Percentiles rank a stretch among this genome's conserved stretches.
These are phyloP conservation scores for Thinopyrum elongatum DNA, from an alignment of 176 grass and related monocot genomes.

Conservation along the genomic window DNA sequence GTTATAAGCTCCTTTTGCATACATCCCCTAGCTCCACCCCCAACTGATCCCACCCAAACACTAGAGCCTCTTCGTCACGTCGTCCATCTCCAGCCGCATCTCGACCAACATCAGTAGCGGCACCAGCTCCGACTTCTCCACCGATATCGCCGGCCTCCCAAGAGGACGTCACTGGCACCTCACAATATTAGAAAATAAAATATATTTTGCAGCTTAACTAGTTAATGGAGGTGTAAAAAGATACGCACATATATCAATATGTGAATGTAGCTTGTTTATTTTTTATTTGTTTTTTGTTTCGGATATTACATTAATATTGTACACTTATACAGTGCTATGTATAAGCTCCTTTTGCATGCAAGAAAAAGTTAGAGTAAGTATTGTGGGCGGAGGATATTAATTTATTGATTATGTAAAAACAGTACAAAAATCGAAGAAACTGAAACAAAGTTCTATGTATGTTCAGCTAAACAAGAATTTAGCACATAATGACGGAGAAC, in stretches of 20 bases:
- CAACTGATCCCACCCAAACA: slow-evolving; percentile 57
- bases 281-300: not conserved
- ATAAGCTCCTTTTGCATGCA: not conserved
- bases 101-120: slow-evolving; percentile 64
- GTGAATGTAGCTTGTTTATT: not conserved
- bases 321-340: too few relatives aligned
- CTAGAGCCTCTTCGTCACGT: slow-evolving; percentile 16
- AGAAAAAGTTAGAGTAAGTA: not conserved
- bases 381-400: not conserved
- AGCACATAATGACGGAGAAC: too few relatives aligned
- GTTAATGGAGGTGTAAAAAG: not conserved
- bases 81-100: slow-evolving; percentile 38
- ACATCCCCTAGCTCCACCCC: slow-evolving; percentile 51
- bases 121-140: slow-evolving; percentile 63
- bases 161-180: slow-evolving; percentile 14
- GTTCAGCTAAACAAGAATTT: not conserved
- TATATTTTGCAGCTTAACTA: not conserved
- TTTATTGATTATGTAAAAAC: not conserved
- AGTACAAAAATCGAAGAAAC: not conserved
- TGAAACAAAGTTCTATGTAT: not conserved
- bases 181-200: not conserved
- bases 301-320: too few relatives aligned
- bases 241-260: not conserved
- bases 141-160: slow-evolving; percentile 31
- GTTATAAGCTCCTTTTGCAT: too few relatives aligned